Evolutionary conservation across 331 rosid genomes (phyloP).

Genomic region (Ulmus americana): DNA sequence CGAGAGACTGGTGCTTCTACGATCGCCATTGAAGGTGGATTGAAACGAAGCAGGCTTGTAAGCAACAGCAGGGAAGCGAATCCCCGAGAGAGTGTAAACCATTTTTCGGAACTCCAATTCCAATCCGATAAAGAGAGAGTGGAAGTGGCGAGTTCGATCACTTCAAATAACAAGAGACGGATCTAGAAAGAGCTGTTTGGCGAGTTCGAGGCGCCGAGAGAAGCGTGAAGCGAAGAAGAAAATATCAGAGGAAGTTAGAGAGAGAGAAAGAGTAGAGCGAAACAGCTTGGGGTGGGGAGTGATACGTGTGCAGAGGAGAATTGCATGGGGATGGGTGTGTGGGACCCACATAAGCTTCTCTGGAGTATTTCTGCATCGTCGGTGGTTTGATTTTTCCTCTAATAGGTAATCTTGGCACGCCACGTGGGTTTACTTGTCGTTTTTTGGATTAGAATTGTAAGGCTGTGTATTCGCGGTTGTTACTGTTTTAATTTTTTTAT

Average conservation of each 20-base stretch:
- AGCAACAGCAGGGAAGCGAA: slow-evolving; percentile 55
- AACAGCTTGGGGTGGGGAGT: not conserved
- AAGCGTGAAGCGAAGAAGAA: slow-evolving; percentile 30
- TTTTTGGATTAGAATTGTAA: slow-evolving; percentile 17
- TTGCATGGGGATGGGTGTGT: slow-evolving; percentile 18
- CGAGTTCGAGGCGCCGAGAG: slow-evolving; percentile 30
- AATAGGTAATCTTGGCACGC: not conserved
- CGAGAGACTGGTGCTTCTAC: slow-evolving; percentile 31
- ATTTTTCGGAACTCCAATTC: slow-evolving; percentile 27
- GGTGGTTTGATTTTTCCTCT: slow-evolving; percentile 3
- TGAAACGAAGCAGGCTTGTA: slow-evolving; percentile 25
- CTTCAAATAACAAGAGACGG: not conserved
- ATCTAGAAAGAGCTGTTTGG: not conserved
- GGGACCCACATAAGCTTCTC: slow-evolving; percentile 13
- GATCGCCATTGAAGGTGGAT: slow-evolving; percentile 35
- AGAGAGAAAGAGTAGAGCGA: not conserved
- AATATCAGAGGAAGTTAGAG: slow-evolving; percentile 3
- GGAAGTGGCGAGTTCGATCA: slow-evolving; percentile 2
- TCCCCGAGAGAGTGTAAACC: slow-evolving; percentile 67
- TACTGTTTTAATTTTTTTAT: no score
- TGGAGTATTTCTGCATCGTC: not conserved
- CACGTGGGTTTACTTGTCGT: slow-evolving; percentile 18
- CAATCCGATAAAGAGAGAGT: slow-evolving; percentile 5
- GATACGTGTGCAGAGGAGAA: slow-evolving; percentile 28
- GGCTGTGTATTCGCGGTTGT: slow-evolving; percentile 11